Base-by-base conservation (phyloP, 164 flowering plant genomes). In the Saururus chinensis region DNA sequence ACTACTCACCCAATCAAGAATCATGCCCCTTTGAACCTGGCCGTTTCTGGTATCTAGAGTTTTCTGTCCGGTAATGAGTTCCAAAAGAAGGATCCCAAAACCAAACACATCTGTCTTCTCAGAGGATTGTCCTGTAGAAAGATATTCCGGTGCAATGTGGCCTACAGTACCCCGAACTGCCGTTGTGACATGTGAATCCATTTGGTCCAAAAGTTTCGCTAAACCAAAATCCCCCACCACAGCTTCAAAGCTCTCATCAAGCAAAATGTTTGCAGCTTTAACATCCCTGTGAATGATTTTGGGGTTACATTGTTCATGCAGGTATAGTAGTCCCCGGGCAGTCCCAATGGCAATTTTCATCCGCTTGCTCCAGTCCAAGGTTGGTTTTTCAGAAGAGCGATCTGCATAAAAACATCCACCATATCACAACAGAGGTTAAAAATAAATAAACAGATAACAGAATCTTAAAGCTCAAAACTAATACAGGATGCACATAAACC, bases 61-160 rank as follows among this genome's bases (percentile, higher is more conserved):
- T 75, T 84, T 93, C 59, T 82, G 93, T 53, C 97, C 99, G 9
- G 95, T 88, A 65, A 91, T 66, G 64, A 95, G 93, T 64, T 95
- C 99, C 79, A 95, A 79, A 56, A 95, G 88, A 16, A 95, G 80
- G 45, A 95, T 80, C 11, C 99, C 99, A 66, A 83, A 95, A 64
- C 97, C 99, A 77, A 87, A 95, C 19, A 95, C 96, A 77, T 93
- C 99, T 16, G 96, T 90, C 71, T 95, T 95, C 67, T 91, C 99
- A 9, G 99, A 95, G 24, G 99, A 95, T 67, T 91, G 97, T 19
- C 99, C 99, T 7, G 99, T 95, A 11, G 95, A 91, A 14, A 95
- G 91, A 78, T 91, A 95, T 70, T 95, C 99, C 0, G 99, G 99
- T 7, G 99, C 95, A 63, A 95, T 95, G 71, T 95, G 99, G 25